Percentiles rank a stretch among this genome's conserved stretches.
Conservation (phyloP, 768 basidiomycete species). For the Auricularia sp. region DNA sequence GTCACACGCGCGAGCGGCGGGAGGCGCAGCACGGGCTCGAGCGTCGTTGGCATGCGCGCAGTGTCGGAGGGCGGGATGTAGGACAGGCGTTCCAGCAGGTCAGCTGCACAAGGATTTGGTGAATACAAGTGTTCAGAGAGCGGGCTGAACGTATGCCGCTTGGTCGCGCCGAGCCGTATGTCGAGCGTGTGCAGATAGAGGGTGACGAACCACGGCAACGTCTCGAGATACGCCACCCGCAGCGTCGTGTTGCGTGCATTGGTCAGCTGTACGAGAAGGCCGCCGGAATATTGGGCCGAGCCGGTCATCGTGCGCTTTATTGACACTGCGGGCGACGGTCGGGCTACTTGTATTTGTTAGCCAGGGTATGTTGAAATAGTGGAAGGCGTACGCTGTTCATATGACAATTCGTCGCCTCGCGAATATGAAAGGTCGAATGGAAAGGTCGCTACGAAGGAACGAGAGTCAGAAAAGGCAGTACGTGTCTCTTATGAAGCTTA, state of each 20-base stretch:
- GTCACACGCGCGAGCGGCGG: constrained; percentile 56
- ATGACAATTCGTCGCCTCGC: too few relatives aligned
- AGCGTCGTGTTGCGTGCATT: constrained; percentile 44
- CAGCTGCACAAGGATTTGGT: constrained; percentile 39
- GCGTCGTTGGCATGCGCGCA: constrained; percentile 57
- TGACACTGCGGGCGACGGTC: constrained; percentile 17
- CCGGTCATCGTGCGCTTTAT: constrained; percentile 65
- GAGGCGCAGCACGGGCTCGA: constrained; percentile 62
- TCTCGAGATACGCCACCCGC: constrained; percentile 69
- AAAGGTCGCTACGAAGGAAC: too few relatives aligned
- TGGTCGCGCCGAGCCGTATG: constrained; percentile 36
- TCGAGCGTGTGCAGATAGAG: constrained; percentile 76
- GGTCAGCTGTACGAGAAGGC: constrained; percentile 53
- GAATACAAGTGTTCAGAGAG: too few relatives aligned
- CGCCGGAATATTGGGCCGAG: constrained; percentile 64
- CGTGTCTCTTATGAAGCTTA: not conserved
- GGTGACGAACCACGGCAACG: constrained; percentile 87
- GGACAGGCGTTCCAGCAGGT: constrained; percentile 51
- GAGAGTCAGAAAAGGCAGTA: not conserved
- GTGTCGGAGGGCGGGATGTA: constrained; percentile 64
- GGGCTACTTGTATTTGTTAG: not conserved
- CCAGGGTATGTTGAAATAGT: too few relatives aligned
- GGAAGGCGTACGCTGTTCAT: too few relatives aligned
- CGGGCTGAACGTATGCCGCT: constrained; percentile 41
- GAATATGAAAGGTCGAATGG: too few relatives aligned